phyloP scores from a whole-genome alignment of 2,329 filamentous ascomycete genomes.

The Verticillium klebahnii region DNA sequence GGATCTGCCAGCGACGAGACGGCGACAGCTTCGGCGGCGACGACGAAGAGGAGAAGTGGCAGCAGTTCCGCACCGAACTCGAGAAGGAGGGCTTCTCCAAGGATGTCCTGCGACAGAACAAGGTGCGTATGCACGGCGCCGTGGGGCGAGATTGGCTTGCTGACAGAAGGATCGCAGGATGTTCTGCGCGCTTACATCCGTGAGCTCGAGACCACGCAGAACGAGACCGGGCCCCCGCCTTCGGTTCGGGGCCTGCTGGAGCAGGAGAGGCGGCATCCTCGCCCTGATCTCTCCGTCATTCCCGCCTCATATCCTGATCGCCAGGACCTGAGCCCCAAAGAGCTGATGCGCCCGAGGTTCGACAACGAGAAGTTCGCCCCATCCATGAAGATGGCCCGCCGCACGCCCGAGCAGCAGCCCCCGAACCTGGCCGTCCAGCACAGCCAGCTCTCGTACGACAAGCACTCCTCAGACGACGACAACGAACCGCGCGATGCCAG shows the following conservation, averaged over 20 bases:
- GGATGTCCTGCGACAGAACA: constrained; percentile 50
- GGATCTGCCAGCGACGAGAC: constrained; percentile 40
- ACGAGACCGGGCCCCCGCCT: constrained; percentile 38
- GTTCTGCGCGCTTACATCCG: constrained; percentile 57
- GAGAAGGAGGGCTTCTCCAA: constrained; percentile 54
- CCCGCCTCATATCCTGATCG: constrained; percentile 4
- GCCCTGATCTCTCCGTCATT: constrained; percentile 6
- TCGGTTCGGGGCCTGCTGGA: constrained; percentile 51
- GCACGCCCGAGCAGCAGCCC: constrained; percentile 23
- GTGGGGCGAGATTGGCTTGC: neutral
- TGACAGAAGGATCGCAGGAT: constrained; percentile 36
- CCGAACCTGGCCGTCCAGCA: constrained; percentile 9
- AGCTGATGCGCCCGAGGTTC: constrained; percentile 24
- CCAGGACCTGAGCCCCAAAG: constrained; percentile 24
- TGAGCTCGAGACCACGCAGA: constrained; percentile 46
- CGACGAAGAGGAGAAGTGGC: constrained; percentile 48
- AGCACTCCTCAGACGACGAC: constrained; percentile 31
- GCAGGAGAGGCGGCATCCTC: constrained; percentile 22
- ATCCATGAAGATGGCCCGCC: constrained; percentile 31
- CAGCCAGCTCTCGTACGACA: constrained; percentile 26
- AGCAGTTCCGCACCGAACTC: constrained; percentile 53
- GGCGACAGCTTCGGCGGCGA: constrained; percentile 26
- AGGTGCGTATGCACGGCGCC: constrained; percentile 35
- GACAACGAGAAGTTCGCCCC: constrained; percentile 37
- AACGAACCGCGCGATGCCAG: constrained; percentile 24